Conservation (phyloP, 148 eudicot genomes). For the Camellia sinensis region DNA sequence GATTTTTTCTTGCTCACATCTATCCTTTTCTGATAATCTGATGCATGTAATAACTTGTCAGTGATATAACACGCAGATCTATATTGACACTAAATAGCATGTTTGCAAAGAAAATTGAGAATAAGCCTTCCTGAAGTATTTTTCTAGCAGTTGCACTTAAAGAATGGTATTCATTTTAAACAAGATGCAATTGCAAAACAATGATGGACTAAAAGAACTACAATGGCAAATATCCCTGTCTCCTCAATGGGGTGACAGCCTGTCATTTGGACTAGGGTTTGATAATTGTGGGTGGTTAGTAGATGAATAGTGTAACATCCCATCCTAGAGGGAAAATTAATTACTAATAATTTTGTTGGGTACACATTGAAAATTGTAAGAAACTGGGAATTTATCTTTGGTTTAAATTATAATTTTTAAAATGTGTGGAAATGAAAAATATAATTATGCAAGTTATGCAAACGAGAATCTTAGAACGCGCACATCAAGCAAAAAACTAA, state of each 20-base stretch:
- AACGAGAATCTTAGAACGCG: background rate
- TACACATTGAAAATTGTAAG: too few relatives aligned
- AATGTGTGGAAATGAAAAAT: too few relatives aligned
- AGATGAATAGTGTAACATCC: too few relatives aligned
- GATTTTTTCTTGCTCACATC: constrained; percentile 62
- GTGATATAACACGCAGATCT: background rate
- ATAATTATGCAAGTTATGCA: too few relatives aligned
- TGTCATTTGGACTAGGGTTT: too few relatives aligned
- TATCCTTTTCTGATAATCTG: constrained; percentile 71
- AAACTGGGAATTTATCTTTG: too few relatives aligned
- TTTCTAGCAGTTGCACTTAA: background rate
- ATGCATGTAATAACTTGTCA: constrained; percentile 4
- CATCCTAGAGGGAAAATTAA: too few relatives aligned
- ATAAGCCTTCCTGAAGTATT: background rate
- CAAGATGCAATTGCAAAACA: background rate
- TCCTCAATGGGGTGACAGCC: too few relatives aligned
- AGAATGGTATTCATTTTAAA: background rate
- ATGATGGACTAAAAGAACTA: background rate
- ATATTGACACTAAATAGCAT: background rate
- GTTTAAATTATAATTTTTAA: too few relatives aligned
- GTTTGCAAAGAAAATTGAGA: background rate
- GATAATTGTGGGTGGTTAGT: too few relatives aligned
- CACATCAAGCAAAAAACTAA: background rate
- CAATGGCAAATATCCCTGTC: background rate
- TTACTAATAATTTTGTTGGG: too few relatives aligned